Base-by-base conservation (phyloP, 2,329 filamentous ascomycete genomes). In the Penicillium sp. region DNA sequence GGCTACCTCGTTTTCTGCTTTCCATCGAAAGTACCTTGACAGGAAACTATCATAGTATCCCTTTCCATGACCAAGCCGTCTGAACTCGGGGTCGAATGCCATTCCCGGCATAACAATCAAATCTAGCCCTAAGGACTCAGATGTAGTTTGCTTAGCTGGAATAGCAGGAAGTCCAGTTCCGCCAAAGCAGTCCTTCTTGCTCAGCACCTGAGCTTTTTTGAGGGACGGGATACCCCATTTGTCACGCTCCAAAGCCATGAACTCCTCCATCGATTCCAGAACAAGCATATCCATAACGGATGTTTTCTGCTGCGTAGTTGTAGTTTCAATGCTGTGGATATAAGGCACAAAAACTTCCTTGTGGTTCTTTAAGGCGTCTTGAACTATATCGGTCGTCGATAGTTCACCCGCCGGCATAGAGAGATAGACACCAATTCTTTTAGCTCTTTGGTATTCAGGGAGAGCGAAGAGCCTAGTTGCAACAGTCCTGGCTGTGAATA, bases 41-140 rank as follows among this genome's bases (percentile, higher is more conserved):
- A 99, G 80, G 77, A 97, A 99, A 76, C 89, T 91, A 81, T 99
- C 95, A 82, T 99, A 99, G 80, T 96, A 99, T 35, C 95, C 95
- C 77, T 92, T 96, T 60, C 95, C 95, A 77, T 99, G 95, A 46
- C 95, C 95, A 21, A 98, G 84, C 69, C 95, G 86, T 68, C 90
- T 86, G 64, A 95, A 85, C 13, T 80, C 81, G 3, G 82, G 82
- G 75, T 97, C 93, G 77, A 99, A 99, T 3, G 92, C 94, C 71
- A 99, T 91, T 13, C 93, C 95, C 1, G 95, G 95, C 83, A 98
- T 87, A 30, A 99, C 84, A 66, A 99, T 91, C 67, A 99, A 78
- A 76, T 99, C 94, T 47, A 99, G 82, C 8, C 85, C 85, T 31
- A 73, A 59, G 67, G 72, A 61, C 57, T 71, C 63, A 56, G 67